Conservation (phyloP, 495 filamentous ascomycete genomes). For the Pyrenopolyporus hunteri region DNA sequence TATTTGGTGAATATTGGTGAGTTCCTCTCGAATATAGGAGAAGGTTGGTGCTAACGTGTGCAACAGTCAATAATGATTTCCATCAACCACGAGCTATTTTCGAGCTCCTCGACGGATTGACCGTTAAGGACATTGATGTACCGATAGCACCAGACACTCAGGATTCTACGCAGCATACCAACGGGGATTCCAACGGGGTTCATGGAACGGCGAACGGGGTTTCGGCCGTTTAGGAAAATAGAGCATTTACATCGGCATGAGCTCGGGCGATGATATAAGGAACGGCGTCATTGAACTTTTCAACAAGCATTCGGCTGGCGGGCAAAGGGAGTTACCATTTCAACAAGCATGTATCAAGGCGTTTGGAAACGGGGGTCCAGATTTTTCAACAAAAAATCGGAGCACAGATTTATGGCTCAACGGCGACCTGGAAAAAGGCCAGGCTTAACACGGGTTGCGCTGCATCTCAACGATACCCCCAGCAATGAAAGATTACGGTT, state of each 20-base stretch:
- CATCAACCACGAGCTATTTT: conserved; percentile 78
- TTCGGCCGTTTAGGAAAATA: conserved; percentile 12
- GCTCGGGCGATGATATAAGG: conserved; percentile 18
- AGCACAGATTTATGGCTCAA: conserved; percentile 37
- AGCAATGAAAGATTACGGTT: conserved; percentile 33
- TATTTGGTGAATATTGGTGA: conserved; percentile 94
- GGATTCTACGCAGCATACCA: background rate
- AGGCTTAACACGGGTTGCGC: conserved; percentile 32
- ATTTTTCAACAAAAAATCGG: conserved; percentile 46
- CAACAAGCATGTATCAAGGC: conserved; percentile 45
- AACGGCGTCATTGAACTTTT: conserved; percentile 44
- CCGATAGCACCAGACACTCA: conserved; percentile 17
- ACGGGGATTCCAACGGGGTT: conserved; percentile 27
- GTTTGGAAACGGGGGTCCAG: conserved; percentile 41
- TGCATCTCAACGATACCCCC: conserved; percentile 44
- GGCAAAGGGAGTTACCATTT: conserved; percentile 41
- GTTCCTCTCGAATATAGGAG: conserved; percentile 34
- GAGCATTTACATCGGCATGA: conserved; percentile 15
- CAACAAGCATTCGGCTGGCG: conserved; percentile 44
- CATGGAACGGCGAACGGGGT: conserved; percentile 27
- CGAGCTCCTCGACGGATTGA: conserved; percentile 79
- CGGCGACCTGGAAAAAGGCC: conserved; percentile 34
- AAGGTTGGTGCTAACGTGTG: conserved; percentile 11
- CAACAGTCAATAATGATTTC: conserved; percentile 93
- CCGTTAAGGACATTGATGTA: conserved; percentile 68